Base-by-base conservation (phyloP, 257 asterid genomes). In the Coffea canephora region DNA sequence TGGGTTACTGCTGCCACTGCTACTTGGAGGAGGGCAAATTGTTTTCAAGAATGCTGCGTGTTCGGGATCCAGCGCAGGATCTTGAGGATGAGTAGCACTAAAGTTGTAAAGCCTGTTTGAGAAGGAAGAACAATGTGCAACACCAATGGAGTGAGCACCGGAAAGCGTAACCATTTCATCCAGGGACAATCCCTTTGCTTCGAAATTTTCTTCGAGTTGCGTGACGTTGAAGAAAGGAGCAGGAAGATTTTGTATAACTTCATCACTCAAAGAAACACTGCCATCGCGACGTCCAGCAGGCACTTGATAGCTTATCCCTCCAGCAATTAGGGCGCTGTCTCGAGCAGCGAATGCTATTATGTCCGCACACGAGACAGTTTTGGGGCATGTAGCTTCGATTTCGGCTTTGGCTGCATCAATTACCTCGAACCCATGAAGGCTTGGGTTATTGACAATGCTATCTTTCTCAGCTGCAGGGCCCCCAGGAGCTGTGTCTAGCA, bases 101-200 rank as follows among this genome's bases (percentile, higher is more conserved):
- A 83, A 80, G n/a, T 89, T 88, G 82, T 89, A 91, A 34, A 91
- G 83, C 5, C 92, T 85, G 65, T 55, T 19, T 3, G 80, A 54
- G 76, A 91, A 84, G 69, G 91, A 76, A 34, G 77, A 27, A 80
- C 96, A 90, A 74, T 80, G 91, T 0, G 77, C 45, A 46, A 78
- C 36, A 6, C 94, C 96, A 61, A 91, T 80, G 12, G 94, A 91
- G 27, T 91, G 92, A 4, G 96, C 88, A 36, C 94, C 94, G 10
- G 96, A 89, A 7, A 91, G 92, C 1, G 91, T 88, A 4, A 91
- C 97, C 95, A 91, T 91, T 15, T 91, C 92, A 61, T 91, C 94
- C 8, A 89, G 86, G 1, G 95, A 75, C 50, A 91, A 72, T 2
- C 93, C 94, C 83, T 91, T 91, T 1, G 77, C 43, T 19, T 86